Conservation (phyloP, 176 grass and related monocot species). For the Oryza meridionalis region DNA sequence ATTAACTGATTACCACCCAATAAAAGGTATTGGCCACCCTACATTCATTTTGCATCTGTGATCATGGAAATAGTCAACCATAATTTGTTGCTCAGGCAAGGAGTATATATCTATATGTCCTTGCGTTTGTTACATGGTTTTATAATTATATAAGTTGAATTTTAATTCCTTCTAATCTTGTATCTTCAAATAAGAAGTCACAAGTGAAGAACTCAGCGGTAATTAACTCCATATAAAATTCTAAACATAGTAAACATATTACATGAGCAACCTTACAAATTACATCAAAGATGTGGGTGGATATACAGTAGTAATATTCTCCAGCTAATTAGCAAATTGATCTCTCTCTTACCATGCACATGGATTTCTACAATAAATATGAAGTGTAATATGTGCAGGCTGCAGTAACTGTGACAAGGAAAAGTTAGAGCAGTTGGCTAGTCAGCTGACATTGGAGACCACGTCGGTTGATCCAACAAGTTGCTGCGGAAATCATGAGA, state of each 20-base stretch:
- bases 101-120: not conserved
- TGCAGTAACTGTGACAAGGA: slow-evolving; percentile 44
- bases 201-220: not conserved
- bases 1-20: not conserved
- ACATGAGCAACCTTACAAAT: not conserved
- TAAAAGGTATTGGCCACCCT: not conserved
- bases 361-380: slow-evolving; percentile 17
- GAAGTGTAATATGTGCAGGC: slow-evolving; percentile 43
- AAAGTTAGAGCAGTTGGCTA: slow-evolving; percentile 44
- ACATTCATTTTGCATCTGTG: not conserved
- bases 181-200: not conserved
- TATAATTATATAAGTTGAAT: not conserved
- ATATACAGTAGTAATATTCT: slow-evolving; percentile 35
- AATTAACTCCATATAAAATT: slow-evolving; percentile 9
- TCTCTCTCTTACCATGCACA: slow-evolving; percentile 28
- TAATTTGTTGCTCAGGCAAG: not conserved
- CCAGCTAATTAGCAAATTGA: slow-evolving; percentile 35
- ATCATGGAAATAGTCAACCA: not conserved
- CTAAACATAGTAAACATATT: not conserved
- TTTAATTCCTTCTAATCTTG: not conserved
- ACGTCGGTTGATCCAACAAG: slow-evolving; percentile 49
- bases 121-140: not conserved
- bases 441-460: slow-evolving; percentile 43
- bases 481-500: slow-evolving; percentile 91
- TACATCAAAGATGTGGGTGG: slow-evolving; percentile 31